Conservation (phyloP, 164 flowering plant species). For the Vitis riparia region DNA sequence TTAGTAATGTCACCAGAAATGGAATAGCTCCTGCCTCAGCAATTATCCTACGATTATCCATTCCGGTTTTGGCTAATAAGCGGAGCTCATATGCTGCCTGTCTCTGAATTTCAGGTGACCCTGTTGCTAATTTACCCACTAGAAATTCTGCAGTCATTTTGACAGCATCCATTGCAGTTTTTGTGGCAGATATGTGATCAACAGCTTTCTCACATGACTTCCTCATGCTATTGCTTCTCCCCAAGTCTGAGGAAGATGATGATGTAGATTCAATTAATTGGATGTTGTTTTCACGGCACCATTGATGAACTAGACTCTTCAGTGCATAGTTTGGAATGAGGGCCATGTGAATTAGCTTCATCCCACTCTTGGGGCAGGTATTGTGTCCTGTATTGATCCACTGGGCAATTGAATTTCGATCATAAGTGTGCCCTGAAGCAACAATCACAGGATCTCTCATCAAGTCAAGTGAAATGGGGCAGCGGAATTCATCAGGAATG, state of each 20-base stretch:
- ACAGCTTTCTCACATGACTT: conserved; percentile 33
- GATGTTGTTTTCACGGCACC: conserved; percentile 67
- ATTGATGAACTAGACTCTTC: conserved; percentile 61
- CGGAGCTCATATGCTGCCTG: conserved; percentile 74
- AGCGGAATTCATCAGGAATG: conserved; percentile 69
- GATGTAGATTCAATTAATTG: conserved; percentile 23
- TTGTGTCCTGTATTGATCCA: conserved; percentile 78
- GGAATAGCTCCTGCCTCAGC: conserved; percentile 87
- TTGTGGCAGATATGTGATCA: conserved; percentile 64
- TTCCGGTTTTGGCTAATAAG: conserved; percentile 65
- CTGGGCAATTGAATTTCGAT: conserved; percentile 56
- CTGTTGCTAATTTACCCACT: conserved; percentile 73
- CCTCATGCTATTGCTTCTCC: conserved; percentile 35
- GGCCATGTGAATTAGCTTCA: conserved; percentile 64
- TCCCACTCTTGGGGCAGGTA: conserved; percentile 75
- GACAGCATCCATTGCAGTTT: conserved; percentile 55
- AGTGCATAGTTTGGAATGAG: conserved; percentile 73
- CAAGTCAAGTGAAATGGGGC: conserved; percentile 75
- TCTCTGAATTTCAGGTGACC: conserved; percentile 55
- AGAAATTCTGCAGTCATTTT: conserved; percentile 73
- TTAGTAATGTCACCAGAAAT: conserved; percentile 55
- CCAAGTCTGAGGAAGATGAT: conserved; percentile 31
- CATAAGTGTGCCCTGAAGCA: conserved; percentile 81
- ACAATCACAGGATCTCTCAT: conserved; percentile 83
- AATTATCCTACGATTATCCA: conserved; percentile 64